phyloP scores from a whole-genome alignment of 306 rosid species.

The Vicia sativa region DNA sequence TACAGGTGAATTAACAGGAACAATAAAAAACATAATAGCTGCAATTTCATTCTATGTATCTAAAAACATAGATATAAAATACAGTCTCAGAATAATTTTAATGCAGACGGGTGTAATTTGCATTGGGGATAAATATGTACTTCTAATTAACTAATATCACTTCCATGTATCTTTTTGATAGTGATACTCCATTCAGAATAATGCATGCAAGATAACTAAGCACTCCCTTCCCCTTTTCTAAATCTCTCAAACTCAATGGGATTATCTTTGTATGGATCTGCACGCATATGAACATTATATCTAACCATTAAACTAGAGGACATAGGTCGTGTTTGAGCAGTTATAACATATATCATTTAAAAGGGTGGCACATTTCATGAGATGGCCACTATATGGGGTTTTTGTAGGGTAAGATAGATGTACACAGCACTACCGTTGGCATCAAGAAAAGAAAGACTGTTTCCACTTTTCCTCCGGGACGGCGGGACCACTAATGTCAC shows the following conservation, averaged over 20 bases:
- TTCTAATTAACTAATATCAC: not conserved
- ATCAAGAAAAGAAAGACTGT: not conserved
- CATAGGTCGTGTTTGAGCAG: not conserved
- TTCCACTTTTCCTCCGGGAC: slow-evolving; percentile 12
- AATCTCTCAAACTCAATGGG: not conserved
- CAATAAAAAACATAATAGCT: not conserved
- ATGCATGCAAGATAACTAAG: not conserved
- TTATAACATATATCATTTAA: slow-evolving; percentile 9
- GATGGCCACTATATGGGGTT: slow-evolving; percentile 2
- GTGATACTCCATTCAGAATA: slow-evolving; percentile 14
- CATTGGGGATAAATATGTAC: not conserved
- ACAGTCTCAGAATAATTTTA: not conserved
- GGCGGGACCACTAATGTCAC: slow-evolving; percentile 2
- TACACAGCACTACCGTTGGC: not conserved
- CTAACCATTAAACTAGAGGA: not conserved
- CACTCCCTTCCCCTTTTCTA: not conserved
- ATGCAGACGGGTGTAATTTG: not conserved
- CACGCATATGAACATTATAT: slow-evolving; percentile 9
- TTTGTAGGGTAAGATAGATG: slow-evolving; percentile 9
- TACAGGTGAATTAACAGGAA: slow-evolving; percentile 16
- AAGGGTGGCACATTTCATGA: not conserved
- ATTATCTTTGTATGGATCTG: slow-evolving; percentile 7
- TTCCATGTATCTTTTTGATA: not conserved
- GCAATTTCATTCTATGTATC: not conserved
- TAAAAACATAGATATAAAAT: not conserved